Evolutionary conservation across 495 filamentous ascomycete genomes (phyloP).

Genomic region (Hypoxylon rickii): DNA sequence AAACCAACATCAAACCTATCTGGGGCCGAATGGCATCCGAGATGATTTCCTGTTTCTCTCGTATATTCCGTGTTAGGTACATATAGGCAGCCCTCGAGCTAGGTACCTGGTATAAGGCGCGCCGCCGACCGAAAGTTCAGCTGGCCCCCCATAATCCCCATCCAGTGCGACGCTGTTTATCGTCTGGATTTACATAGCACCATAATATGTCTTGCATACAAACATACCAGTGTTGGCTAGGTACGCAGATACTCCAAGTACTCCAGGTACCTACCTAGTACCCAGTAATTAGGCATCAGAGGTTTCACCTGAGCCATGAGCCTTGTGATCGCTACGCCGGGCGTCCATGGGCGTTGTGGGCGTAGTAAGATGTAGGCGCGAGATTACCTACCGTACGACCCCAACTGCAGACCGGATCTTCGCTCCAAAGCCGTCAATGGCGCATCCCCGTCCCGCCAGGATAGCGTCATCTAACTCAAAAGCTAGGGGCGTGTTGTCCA

Average conservation of each 20-base stretch:
- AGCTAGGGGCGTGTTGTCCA: not conserved
- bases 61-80: too few relatives aligned
- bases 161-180: not conserved
- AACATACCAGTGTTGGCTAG: too few relatives aligned
- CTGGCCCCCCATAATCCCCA: constrained; percentile 6
- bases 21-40: not conserved
- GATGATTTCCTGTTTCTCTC: not conserved
- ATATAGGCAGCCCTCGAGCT: too few relatives aligned
- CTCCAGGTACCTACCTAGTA: not conserved
- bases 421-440: too few relatives aligned
- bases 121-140: constrained; percentile 3
- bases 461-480: not conserved
- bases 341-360: too few relatives aligned
- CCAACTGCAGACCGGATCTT: not conserved
- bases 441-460: not conserved
- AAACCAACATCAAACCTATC: constrained; percentile 1
- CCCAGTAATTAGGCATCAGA: too few relatives aligned
- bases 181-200: not conserved
- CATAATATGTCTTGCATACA: not conserved
- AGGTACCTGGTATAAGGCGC: constrained; percentile 3
- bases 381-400: not conserved
- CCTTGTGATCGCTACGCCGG: too few relatives aligned
- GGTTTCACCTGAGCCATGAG: too few relatives aligned
- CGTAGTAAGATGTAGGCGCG: not conserved
- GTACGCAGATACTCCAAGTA: too few relatives aligned